phyloP scores from a whole-genome alignment of 352 stramenopile species.

The Globisporangium lucens region DNA sequence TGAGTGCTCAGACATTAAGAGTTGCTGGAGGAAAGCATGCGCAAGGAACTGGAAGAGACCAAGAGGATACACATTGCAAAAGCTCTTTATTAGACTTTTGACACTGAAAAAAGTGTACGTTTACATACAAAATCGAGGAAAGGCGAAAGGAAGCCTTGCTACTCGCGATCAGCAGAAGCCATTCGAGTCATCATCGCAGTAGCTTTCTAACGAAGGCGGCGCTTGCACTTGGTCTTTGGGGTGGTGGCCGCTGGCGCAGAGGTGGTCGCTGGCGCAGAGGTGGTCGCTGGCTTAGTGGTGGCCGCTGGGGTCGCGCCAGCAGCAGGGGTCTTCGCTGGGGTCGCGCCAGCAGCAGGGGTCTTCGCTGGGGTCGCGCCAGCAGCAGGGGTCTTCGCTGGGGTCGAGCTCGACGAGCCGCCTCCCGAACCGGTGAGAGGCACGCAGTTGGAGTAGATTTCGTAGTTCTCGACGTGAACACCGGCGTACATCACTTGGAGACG shows the following conservation, averaged over 20 bases:
- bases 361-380: background rate
- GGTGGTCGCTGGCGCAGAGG: background rate
- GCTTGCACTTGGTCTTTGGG: conserved; percentile 9
- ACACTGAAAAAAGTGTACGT: background rate
- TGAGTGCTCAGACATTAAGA: too few relatives aligned
- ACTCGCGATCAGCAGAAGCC: background rate
- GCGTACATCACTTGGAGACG: conserved; percentile 25
- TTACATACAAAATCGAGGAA: background rate
- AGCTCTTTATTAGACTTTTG: conserved; percentile 1
- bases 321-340: background rate
- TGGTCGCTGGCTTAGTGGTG: background rate
- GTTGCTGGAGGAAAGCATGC: background rate
- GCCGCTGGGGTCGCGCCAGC: background rate
- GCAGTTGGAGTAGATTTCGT: conserved; percentile 19
- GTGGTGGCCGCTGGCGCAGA: background rate
- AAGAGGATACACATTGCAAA: background rate
- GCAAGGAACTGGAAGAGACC: background rate
- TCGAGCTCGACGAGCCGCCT: background rate
- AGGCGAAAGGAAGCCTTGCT: background rate
- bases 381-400: background rate
- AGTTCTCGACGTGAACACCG: conserved; percentile 18
- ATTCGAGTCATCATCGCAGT: background rate
- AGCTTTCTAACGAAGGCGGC: conserved; percentile 7
- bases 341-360: background rate
- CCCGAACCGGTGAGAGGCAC: conserved; percentile 9